Evolutionary conservation across 805 yeast species (phyloP).

Genomic region (Kockiozyma suomiensis): DNA sequence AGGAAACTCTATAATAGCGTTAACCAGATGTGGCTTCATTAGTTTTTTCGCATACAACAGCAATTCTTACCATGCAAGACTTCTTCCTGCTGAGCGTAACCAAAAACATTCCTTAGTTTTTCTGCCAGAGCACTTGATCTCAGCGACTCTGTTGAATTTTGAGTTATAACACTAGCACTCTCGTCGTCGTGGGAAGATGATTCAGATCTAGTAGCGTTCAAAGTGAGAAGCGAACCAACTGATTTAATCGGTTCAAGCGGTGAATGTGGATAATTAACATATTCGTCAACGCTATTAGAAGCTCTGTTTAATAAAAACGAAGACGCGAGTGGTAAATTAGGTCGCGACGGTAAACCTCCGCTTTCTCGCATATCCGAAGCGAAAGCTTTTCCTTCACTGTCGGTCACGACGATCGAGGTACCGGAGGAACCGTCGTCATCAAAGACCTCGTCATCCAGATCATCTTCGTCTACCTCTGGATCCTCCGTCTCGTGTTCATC

Average conservation of each 20-base stretch:
- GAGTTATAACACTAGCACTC: neutral
- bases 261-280: neutral
- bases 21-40: no score
- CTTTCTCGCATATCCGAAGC: neutral
- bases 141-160: constrained; percentile 17
- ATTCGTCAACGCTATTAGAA: constrained; percentile 1
- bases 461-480: constrained; percentile 37
- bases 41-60: neutral
- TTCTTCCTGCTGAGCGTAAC: constrained; percentile 23
- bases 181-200: neutral
- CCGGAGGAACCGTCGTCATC: constrained; percentile 21
- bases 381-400: neutral
- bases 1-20: constrained; percentile 51
- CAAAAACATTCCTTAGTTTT: constrained; percentile 23
- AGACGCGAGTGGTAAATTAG: constrained; percentile 6
- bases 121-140: constrained; percentile 15
- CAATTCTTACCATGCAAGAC: constrained; percentile 33
- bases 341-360: neutral
- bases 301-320: constrained; percentile 12
- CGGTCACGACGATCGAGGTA: neutral
- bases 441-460: constrained; percentile 35
- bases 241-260: constrained; percentile 18
- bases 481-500: constrained; percentile 38
- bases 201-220: neutral
- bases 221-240: constrained; percentile 7